These are phyloP conservation scores for Xylaria curta DNA, from an alignment of 495 filamentous ascomycete genomes.

Conservation along the genomic window DNA sequence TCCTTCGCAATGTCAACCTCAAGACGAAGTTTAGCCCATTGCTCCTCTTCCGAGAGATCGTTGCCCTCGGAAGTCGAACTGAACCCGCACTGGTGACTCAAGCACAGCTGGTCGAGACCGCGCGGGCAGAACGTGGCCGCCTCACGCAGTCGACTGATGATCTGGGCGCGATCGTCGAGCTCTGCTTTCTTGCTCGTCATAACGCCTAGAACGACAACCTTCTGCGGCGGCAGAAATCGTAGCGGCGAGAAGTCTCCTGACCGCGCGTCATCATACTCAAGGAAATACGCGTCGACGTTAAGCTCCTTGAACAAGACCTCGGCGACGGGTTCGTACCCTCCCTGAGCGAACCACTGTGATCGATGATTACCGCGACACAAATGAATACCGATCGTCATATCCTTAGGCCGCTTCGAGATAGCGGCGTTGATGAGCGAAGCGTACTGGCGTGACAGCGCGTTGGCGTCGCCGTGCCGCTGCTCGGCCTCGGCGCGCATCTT, in stretches of 20 bases:
- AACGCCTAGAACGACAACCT: conserved; percentile 70
- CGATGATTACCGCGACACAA: conserved; percentile 68
- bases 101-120: conserved; percentile 65
- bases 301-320: conserved; percentile 68
- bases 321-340: conserved; percentile 71
- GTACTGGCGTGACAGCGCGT: conserved; percentile 65
- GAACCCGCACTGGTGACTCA: conserved; percentile 74
- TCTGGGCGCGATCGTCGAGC: conserved; percentile 66
- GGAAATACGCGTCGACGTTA: conserved; percentile 71
- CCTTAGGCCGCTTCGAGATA: conserved; percentile 59
- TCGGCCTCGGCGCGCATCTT: conserved; percentile 68
- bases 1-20: conserved; percentile 56
- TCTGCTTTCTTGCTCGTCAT: conserved; percentile 70
- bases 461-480: conserved; percentile 61
- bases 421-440: conserved; percentile 68
- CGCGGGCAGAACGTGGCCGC: conserved; percentile 65
- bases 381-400: conserved; percentile 71
- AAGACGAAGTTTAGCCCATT: conserved; percentile 57
- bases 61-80: conserved; percentile 70
- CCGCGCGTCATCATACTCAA: conserved; percentile 72
- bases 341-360: conserved; percentile 67
- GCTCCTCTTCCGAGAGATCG: conserved; percentile 64
- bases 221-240: conserved; percentile 64
- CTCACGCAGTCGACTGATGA: conserved; percentile 62
- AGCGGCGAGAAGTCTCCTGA: conserved; percentile 72